Conservation (phyloP, 2,329 filamentous ascomycete genomes). For the Emericellopsis atlantica region DNA sequence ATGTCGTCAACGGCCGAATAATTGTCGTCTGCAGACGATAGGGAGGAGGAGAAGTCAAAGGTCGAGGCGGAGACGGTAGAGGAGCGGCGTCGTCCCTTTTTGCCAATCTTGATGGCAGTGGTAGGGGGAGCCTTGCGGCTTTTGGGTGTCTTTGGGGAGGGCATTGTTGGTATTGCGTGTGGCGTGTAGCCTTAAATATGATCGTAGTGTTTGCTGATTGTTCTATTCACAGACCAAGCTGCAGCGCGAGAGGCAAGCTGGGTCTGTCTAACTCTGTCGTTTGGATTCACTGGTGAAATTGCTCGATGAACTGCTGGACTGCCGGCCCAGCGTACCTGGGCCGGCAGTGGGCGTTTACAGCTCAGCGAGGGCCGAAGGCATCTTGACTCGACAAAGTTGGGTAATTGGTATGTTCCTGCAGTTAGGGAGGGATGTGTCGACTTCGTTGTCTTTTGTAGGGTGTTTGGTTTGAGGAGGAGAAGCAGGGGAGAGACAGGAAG, state of each 20-base stretch:
- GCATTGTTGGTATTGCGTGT: background rate
- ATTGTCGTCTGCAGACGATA: conserved; percentile 53
- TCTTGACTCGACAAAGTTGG: conserved; percentile 60
- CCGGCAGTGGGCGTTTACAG: conserved; percentile 86
- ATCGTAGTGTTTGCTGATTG: background rate
- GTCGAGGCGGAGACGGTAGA: conserved; percentile 44
- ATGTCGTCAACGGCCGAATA: conserved; percentile 72
- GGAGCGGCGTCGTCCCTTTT: conserved; percentile 23
- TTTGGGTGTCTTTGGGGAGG: background rate
- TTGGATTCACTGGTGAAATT: conserved; percentile 20
- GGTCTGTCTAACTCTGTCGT: conserved; percentile 57
- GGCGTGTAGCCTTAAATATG: background rate
- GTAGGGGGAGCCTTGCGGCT: conserved; percentile 30
- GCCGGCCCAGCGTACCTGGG: conserved; percentile 45
- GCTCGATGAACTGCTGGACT: conserved; percentile 82
- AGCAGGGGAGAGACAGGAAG: background rate
- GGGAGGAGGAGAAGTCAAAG: conserved; percentile 52
- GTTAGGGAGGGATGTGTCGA: conserved; percentile 30
- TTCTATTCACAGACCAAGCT: background rate
- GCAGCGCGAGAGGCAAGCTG: background rate
- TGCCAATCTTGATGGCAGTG: conserved; percentile 28
- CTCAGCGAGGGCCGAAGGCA: conserved; percentile 73
- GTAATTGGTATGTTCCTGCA: conserved; percentile 17
- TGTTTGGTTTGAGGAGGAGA: conserved; percentile 13
- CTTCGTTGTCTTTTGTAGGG: conserved; percentile 49